Conservation (phyloP, 176 grass and related monocot species). For the Oryza officinalis region DNA sequence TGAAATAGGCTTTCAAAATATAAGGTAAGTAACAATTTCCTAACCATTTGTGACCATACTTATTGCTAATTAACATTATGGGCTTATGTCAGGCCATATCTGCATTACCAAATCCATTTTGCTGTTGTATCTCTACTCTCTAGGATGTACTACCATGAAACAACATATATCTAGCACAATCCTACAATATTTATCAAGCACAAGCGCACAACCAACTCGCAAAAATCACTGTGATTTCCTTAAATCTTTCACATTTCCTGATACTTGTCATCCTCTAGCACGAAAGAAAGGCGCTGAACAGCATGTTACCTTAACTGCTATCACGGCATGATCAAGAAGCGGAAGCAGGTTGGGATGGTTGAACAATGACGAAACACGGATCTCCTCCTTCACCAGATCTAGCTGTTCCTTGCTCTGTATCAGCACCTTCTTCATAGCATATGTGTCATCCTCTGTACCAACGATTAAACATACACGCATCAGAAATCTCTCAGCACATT, state of each 20-base stretch:
- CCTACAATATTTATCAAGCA: background rate
- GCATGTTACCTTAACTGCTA: constrained; percentile 71
- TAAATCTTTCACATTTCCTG: background rate
- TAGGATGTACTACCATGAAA: background rate
- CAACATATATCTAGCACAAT: background rate
- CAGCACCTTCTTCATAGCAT: constrained; percentile 89
- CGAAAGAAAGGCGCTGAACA: background rate
- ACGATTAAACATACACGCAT: constrained; percentile 18
- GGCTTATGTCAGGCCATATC: background rate
- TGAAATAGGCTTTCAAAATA: background rate
- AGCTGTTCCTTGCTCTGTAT: constrained; percentile 90
- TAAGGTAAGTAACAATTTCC: background rate
- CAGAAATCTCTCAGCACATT: background rate
- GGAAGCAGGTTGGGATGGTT: constrained; percentile 86
- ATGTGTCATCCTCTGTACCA: constrained; percentile 71
- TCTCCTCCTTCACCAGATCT: constrained; percentile 95
- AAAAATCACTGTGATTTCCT: constrained; percentile 1
- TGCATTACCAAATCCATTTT: background rate
- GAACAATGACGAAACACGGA: constrained; percentile 75
- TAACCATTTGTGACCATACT: background rate
- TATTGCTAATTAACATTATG: background rate
- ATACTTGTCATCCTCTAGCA: background rate
- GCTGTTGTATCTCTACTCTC: background rate
- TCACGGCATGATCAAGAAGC: constrained; percentile 81
- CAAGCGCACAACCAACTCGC: background rate